phyloP scores from a whole-genome alignment of 768 basidiomycete genomes.

The Terana coerulea region DNA sequence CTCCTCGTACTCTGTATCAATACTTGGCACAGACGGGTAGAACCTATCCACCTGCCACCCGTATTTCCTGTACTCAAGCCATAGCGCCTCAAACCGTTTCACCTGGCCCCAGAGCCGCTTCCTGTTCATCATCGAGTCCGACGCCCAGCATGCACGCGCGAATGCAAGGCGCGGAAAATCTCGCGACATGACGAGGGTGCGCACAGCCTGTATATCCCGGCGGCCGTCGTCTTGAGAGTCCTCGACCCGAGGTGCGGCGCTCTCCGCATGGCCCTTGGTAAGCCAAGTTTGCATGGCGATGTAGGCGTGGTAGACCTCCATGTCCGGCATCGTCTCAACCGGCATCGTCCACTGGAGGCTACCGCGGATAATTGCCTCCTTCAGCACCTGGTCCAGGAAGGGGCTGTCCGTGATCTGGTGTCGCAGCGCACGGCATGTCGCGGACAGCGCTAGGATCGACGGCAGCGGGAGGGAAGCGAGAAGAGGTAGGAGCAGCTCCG shows the following conservation, averaged over 20 bases:
- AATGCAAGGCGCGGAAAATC: slow-evolving; percentile 3
- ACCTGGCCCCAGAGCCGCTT: slow-evolving; percentile 9
- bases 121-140: slow-evolving; percentile 10
- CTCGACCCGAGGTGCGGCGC: no score
- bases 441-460: neutral
- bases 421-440: slow-evolving; percentile 5
- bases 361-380: slow-evolving; percentile 5
- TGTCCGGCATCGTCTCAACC: neutral
- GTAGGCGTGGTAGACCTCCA: neutral
- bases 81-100: slow-evolving; percentile 5
- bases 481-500: slow-evolving; percentile 8
- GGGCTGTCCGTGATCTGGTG: neutral
- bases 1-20: neutral
- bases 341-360: slow-evolving; percentile 6
- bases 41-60: slow-evolving; percentile 10
- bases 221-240: no score
- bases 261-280: neutral
- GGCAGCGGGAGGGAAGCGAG: slow-evolving; percentile 1
- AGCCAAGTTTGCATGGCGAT: slow-evolving; percentile 2
- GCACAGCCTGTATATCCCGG: no score
- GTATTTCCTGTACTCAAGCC: slow-evolving; percentile 1
- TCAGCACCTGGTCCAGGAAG: slow-evolving; percentile 6
- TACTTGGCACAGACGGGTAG: neutral
- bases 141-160: slow-evolving; percentile 9
- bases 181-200: slow-evolving; percentile 2